Conservation (phyloP, 2,329 filamentous ascomycete species). For the Podosphaera aphanis region DNA sequence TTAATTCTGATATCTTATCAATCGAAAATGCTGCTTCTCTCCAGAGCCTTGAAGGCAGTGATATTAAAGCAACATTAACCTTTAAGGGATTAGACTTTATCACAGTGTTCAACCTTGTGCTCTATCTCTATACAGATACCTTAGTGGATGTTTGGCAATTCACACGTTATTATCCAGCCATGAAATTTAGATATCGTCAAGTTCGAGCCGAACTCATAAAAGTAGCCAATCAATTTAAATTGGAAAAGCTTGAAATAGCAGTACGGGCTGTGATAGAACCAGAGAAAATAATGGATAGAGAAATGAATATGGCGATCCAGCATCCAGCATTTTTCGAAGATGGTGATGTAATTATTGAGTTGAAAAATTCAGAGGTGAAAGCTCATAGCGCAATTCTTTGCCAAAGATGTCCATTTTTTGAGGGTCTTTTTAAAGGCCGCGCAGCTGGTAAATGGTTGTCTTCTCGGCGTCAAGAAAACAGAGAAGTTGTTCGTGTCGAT, state of each 20-base stretch:
- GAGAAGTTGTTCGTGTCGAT: constrained; percentile 44
- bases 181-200: constrained; percentile 54
- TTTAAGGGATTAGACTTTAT: constrained; percentile 54
- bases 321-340: constrained; percentile 53
- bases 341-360: constrained; percentile 55
- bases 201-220: constrained; percentile 74
- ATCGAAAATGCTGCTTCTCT: constrained; percentile 25
- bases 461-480: constrained; percentile 30
- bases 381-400: constrained; percentile 64
- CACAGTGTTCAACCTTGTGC: constrained; percentile 52
- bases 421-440: constrained; percentile 71
- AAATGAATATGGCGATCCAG: constrained; percentile 46
- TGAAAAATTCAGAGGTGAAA: constrained; percentile 46
- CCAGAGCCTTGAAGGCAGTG: constrained; percentile 9
- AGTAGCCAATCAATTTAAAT: constrained; percentile 45
- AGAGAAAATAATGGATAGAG: constrained; percentile 36
- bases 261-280: constrained; percentile 51
- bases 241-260: constrained; percentile 48
- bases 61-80: constrained; percentile 31
- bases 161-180: constrained; percentile 32
- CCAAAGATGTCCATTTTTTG: constrained; percentile 75
- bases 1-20: constrained; percentile 34
- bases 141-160: constrained; percentile 74
- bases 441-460: constrained; percentile 68
- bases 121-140: constrained; percentile 62